Evolutionary conservation across 306 rosid species (phyloP), one percentile per base, ranked within the genome.

Genomic region (Rubus idaeus): DNA sequence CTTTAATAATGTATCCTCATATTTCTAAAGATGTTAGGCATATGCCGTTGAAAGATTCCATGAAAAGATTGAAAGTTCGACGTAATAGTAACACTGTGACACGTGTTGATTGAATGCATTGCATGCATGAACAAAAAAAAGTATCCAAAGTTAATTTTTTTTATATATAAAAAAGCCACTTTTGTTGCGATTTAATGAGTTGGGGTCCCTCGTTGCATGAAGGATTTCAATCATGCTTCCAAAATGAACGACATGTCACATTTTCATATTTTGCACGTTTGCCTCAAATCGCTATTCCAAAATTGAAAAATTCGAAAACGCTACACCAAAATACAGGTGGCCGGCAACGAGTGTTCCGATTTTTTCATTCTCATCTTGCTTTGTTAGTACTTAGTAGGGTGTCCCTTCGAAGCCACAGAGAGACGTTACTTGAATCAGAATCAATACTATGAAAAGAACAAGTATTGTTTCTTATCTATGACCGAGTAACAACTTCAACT

Each of bases 41-140:
- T 85, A 74, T 80, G 70, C 88, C 80, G 80, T 81, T 73, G 81
- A 81, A 83, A 44, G 83, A 84, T 89, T 78, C 84, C 85, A 75
- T 58, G 86, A 81, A 74, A 67, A 20, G 68, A 53, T 52, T 60
- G 62, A 12, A 46, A 52, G 46, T 20, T 44, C 26, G 56, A 66
- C 63, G 20, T 46, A 51, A 42, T 18, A 55, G 49, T 77, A 77
- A 78, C 20, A 78, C n/a, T 49, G 17, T 66, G 79, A 39, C 37
- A 5, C 6, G 60, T 30, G 35, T 30, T 30, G 35, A 30, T 30
- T 30, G 35, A 30, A 30, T 30, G 35, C 35, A 30, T 30, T 30
- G 35, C 47, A 42, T 66, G 68, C 77, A 73, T 73, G 77, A 23
- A 23, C 3, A 20, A 58, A 42, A 5, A 30, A 35, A 71, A 16